A percentile compares a stretch with the other conserved stretches of the same genome.
Conservation (phyloP, 176 grass and related monocot genomes). For the Tuctoria greenei region DNA sequence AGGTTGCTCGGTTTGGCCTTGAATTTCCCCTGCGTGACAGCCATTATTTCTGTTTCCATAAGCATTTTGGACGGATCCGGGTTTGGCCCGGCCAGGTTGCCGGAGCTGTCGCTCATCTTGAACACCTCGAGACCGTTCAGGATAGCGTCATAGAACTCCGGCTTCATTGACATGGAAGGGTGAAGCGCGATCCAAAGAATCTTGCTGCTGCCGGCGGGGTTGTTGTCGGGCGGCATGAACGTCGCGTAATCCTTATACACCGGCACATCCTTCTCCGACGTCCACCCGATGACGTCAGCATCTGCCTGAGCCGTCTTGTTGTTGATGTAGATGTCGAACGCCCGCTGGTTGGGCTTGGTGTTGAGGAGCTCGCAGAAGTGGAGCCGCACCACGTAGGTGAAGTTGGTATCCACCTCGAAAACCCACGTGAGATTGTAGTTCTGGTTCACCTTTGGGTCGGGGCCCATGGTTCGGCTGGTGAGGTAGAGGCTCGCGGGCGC, state of each 20-base stretch:
- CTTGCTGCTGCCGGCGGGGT: slow-evolving; percentile 17
- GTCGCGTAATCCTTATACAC: slow-evolving; percentile 62
- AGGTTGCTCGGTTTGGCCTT: slow-evolving; percentile 22
- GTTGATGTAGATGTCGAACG: slow-evolving; percentile 64
- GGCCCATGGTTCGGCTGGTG: slow-evolving; percentile 51
- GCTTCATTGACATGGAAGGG: slow-evolving; percentile 2
- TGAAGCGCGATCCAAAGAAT: slow-evolving; percentile 58
- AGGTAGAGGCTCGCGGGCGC: slow-evolving; percentile 57
- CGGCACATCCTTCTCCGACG: slow-evolving; percentile 44
- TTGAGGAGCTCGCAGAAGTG: slow-evolving; percentile 62
- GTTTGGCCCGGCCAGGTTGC: slow-evolving; percentile 70
- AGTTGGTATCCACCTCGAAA: slow-evolving; percentile 70
- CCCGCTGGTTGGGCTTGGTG: slow-evolving; percentile 54
- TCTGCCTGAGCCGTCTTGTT: slow-evolving; percentile 55
- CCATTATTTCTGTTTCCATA: slow-evolving; percentile 29
- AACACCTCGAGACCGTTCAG: slow-evolving; percentile 76
- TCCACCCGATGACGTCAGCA: slow-evolving; percentile 58
- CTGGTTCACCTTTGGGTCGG: slow-evolving; percentile 39
- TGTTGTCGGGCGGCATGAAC: slow-evolving; percentile 15
- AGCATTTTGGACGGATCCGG: slow-evolving; percentile 65
- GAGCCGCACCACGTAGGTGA: slow-evolving; percentile 64
- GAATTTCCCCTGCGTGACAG: slow-evolving; percentile 27
- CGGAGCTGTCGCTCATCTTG: slow-evolving; percentile 56
- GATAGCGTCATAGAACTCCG: slow-evolving; percentile 49
- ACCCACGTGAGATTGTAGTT: slow-evolving; percentile 69